These are phyloP conservation scores for Pascua guehoae DNA, from an alignment of 1,284 basidiomycete genomes.

Conservation along the genomic window DNA sequence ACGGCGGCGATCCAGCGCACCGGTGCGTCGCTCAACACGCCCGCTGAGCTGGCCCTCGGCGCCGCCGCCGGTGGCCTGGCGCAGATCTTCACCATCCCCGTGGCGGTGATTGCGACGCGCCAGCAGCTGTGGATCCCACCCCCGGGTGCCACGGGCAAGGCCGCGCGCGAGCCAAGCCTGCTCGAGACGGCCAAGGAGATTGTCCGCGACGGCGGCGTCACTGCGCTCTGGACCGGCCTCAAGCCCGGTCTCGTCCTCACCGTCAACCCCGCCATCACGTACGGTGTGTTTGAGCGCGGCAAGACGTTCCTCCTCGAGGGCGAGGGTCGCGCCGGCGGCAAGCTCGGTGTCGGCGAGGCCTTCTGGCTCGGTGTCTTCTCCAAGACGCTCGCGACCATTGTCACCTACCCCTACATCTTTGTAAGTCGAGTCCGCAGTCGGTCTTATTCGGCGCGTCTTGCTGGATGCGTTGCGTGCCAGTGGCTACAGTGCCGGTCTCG, in stretches of 20 bases:
- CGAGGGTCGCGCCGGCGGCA: conserved; percentile 36
- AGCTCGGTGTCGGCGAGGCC: conserved; percentile 61
- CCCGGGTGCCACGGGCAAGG: conserved; percentile 17
- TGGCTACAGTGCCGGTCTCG: no score
- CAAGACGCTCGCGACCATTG: conserved; percentile 93
- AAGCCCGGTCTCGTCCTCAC: conserved; percentile 90
- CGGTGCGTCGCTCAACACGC: conserved; percentile 62
- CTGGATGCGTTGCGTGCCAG: no score
- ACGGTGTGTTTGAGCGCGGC: conserved; percentile 89
- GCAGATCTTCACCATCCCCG: conserved; percentile 97
- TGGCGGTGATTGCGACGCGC: conserved; percentile 93
- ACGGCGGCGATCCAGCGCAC: conserved; percentile 45
- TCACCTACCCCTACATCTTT: conserved; percentile 56
- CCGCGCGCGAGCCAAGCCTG: conserved; percentile 35
- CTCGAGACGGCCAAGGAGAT: conserved; percentile 79
- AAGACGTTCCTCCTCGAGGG: conserved; percentile 55
- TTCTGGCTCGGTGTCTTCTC: conserved; percentile 90
- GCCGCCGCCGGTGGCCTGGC: conserved; percentile 90
- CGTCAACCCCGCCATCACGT: conserved; percentile 97
- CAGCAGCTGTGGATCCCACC: conserved; percentile 73
- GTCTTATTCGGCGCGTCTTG: no score
- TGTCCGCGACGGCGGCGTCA: conserved; percentile 82
- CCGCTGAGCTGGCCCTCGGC: conserved; percentile 79
- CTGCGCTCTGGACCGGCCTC: conserved; percentile 91
- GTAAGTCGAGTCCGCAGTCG: conserved; percentile 18